phyloP scores from a whole-genome alignment of 805 yeast species.

The Suhomyces xylopsoci region DNA sequence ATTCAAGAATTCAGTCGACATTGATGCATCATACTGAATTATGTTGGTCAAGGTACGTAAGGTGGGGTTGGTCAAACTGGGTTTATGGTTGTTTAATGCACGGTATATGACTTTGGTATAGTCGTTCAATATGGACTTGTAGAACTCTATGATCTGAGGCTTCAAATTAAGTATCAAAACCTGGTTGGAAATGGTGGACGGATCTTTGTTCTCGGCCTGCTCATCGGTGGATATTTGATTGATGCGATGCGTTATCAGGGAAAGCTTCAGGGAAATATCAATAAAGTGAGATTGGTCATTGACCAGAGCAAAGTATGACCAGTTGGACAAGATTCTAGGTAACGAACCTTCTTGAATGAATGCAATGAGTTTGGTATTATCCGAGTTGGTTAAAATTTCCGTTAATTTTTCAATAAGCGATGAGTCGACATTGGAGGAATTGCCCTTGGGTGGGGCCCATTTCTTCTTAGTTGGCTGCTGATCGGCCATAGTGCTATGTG shows the following conservation, averaged over 20 bases:
- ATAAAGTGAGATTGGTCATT: constrained; percentile 54
- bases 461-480: constrained; percentile 1
- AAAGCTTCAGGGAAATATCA: constrained; percentile 39
- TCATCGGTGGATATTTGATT: constrained; percentile 17
- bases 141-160: constrained; percentile 31
- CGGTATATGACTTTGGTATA: constrained; percentile 66
- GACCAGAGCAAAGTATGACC: constrained; percentile 43
- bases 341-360: constrained; percentile 30
- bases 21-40: constrained; percentile 45
- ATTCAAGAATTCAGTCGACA: constrained; percentile 57
- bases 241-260: constrained; percentile 22
- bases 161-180: constrained; percentile 13
- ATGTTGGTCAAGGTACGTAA: constrained; percentile 55
- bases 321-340: constrained; percentile 32
- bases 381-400: constrained; percentile 8
- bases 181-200: constrained; percentile 1
- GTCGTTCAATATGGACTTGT: constrained; percentile 51
- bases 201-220: constrained; percentile 7
- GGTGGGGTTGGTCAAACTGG: constrained; percentile 59
- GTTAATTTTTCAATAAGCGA: constrained; percentile 11
- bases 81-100: constrained; percentile 56
- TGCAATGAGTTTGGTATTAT: constrained; percentile 14
- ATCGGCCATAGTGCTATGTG: background rate
- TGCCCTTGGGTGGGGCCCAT: constrained; percentile 3
- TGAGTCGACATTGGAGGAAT: constrained; percentile 12